A percentile compares a stretch with the other conserved stretches of the same genome.
Conservation (phyloP, 1,284 basidiomycete species). For the Apiotrichum gracile region DNA sequence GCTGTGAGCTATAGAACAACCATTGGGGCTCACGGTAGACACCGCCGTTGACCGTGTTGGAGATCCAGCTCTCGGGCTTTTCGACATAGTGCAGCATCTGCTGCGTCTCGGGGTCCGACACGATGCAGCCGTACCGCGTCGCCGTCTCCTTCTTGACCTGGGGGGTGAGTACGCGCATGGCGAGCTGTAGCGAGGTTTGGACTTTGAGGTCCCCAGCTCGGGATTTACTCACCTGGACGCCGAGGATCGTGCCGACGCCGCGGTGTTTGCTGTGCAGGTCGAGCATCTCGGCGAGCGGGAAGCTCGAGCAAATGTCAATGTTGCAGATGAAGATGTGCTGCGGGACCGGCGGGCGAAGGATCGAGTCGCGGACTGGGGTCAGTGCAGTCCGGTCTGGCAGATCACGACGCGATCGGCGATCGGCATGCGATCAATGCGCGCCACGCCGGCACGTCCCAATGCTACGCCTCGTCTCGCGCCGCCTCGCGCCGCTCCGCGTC, state of each 20-base stretch:
- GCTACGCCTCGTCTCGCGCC: too few relatives aligned
- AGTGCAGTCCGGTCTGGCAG: constrained; percentile 8
- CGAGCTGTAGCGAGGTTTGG: too few relatives aligned
- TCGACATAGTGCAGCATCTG: constrained; percentile 51
- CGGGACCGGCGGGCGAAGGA: constrained; percentile 48
- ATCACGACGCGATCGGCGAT: too few relatives aligned
- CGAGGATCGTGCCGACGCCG: constrained; percentile 52
- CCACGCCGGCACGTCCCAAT: too few relatives aligned
- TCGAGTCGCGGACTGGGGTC: constrained; percentile 49
- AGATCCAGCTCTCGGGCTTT: constrained; percentile 52
- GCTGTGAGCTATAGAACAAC: neutral
- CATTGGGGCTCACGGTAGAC: constrained; percentile 38
- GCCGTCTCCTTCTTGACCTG: constrained; percentile 50
- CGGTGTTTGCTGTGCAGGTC: constrained; percentile 50
- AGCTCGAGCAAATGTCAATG: constrained; percentile 52
- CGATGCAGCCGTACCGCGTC: constrained; percentile 51
- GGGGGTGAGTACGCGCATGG: neutral
- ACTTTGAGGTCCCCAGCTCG: too few relatives aligned
- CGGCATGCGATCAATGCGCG: too few relatives aligned
- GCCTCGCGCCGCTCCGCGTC: neutral
- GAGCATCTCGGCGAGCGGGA: constrained; percentile 49
- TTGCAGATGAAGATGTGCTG: constrained; percentile 53
- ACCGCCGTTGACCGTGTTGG: constrained; percentile 51
- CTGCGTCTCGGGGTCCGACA: constrained; percentile 45
- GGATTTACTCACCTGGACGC: constrained; percentile 46